Percentiles rank a stretch among this genome's conserved stretches.
phyloP scores from a whole-genome alignment of 331 rosid genomes.

The Prunus yedoensis region DNA sequence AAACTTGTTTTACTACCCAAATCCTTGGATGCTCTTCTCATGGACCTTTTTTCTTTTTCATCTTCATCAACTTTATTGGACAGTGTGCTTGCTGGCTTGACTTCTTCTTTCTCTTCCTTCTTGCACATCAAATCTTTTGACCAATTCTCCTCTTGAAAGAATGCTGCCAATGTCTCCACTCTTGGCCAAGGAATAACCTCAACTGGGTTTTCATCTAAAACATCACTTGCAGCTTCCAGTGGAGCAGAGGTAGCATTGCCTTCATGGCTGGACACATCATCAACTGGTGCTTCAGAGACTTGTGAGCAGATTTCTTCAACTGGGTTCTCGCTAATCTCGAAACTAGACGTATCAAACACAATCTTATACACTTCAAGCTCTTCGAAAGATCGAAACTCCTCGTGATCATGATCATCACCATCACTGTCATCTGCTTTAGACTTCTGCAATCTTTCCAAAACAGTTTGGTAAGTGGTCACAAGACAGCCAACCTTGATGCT shows the following conservation, averaged over 20 bases:
- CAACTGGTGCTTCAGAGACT: conserved; percentile 28
- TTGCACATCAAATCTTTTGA: conserved; percentile 15
- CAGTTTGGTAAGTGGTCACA: conserved; percentile 32
- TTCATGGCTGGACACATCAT: conserved; percentile 27
- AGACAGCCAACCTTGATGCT: conserved; percentile 44
- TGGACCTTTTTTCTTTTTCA: conserved; percentile 31
- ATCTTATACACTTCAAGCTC: conserved; percentile 73
- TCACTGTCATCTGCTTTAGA: conserved; percentile 33
- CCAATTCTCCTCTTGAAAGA: conserved; percentile 12
- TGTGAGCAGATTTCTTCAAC: conserved; percentile 40
- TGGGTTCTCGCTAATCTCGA: conserved; percentile 28
- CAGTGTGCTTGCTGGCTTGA: conserved; percentile 34
- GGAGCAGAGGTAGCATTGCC: conserved; percentile 12
- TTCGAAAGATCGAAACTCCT: conserved; percentile 38
- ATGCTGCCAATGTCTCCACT: conserved; percentile 40
- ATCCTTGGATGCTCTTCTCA: conserved; percentile 58
- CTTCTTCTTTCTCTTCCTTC: conserved; percentile 34
- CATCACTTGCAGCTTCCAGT: conserved; percentile 14
- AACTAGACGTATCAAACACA: conserved; percentile 59
- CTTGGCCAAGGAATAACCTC: conserved; percentile 27
- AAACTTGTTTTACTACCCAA: background rate
- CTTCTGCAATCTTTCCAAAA: conserved; percentile 28
- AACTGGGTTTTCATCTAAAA: conserved; percentile 28
- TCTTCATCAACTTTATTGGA: conserved; percentile 56
- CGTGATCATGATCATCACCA: conserved; percentile 35